Base-by-base conservation (phyloP, 176 grass and related monocot genomes). In the Metroxylon sagu region DNA sequence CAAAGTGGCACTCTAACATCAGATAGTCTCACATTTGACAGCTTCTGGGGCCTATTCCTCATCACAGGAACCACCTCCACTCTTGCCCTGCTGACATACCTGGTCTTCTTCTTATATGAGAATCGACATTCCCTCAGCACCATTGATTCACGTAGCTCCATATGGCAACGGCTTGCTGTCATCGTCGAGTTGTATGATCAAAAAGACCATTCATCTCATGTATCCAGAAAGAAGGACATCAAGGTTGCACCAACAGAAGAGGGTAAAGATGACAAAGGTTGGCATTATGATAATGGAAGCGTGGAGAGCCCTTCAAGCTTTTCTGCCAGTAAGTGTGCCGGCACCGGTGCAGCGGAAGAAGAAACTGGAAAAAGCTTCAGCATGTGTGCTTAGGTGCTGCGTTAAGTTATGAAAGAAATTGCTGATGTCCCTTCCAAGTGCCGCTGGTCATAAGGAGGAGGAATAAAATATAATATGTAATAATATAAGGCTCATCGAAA, bases 1-100 rank as follows among this genome's bases (percentile, higher is more conserved):
- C 57, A 60, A 60, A 60, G n/a, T 6, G 21, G 27, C 25, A 25
- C 19, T 26, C 18, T 3, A 26, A 56, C 54, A 56, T 56, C 54
- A 25, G 54, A 56, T 26, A 56, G 54, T 23, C 54, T 56, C 54
- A 19, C 54, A 18, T 56, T 56, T 23, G 25, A 56, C 18, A 25
- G 54, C 54, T 56, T 56, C 54, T 56, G 54, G 54, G 54, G 54
- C 12, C 54, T 56, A 5, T 56, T 56, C 19, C 54, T 56, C 18
- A 4, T 56, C 21, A 56, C 54, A 12, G 54, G 54, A 56, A 56
- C 5, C 54, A 56, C 54, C 18, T 56, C 54, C 19, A 6, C 6
- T 23, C 17, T 18, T 56, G 54, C 54, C 14, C 54, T 56, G 3
- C 25, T 7, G 10, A 14, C 25, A 12, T 56, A 25, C 54, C 5